Percentiles rank a stretch among this genome's conserved stretches.
Evolutionary conservation across 23 red algal species (phyloP).

Genomic region (Gracilaria vermiculophylla): DNA sequence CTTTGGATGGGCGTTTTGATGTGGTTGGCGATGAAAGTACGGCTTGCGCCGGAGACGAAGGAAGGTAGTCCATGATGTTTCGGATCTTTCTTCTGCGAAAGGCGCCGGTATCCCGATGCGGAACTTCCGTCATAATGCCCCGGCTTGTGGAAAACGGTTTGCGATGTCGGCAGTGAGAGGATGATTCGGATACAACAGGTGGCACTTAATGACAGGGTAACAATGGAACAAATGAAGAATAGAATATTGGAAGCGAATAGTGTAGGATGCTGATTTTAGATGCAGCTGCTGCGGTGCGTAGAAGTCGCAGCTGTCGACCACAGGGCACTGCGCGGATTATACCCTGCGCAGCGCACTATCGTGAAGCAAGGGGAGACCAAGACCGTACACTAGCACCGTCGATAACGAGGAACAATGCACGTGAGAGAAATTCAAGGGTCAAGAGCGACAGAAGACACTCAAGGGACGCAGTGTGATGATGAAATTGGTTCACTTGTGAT

Average conservation of each 20-base stretch:
- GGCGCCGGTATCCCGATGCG: not conserved
- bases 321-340: slow-evolving; percentile 19
- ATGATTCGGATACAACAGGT: not conserved
- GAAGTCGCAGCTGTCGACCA: not conserved
- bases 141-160: not conserved
- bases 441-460: not conserved
- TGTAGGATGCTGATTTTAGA: not conserved
- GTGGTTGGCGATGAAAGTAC: not conserved
- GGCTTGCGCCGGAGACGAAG: not conserved
- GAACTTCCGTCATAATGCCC: slow-evolving; percentile 3
- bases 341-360: slow-evolving; percentile 1
- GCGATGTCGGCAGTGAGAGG: not conserved
- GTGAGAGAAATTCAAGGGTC: not conserved
- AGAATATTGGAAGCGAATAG: not conserved
- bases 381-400: not conserved
- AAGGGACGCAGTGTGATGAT: not conserved
- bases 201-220: not conserved
- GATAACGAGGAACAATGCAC: not conserved
- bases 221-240: not conserved
- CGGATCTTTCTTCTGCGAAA: not conserved
- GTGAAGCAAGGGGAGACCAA: not conserved
- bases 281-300: not conserved
- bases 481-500: slow-evolving; percentile 4
- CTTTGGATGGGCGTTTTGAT: not conserved
- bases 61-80: not conserved